phyloP scores from a whole-genome alignment of 805 yeast species.

The Wickerhamomyces sydowiorum region DNA sequence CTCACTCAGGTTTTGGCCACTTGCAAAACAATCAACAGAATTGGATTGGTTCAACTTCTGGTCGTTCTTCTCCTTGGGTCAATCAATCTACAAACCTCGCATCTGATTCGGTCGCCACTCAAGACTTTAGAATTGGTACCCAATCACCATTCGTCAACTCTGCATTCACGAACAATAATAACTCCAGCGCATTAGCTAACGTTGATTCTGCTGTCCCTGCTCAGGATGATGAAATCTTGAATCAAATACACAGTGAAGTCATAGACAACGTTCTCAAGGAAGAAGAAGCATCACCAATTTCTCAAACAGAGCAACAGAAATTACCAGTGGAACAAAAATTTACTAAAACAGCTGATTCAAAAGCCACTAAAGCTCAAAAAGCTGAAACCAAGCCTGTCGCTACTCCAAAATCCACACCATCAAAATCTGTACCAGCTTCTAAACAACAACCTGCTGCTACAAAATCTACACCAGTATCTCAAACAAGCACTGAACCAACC shows the following conservation, averaged over 20 bases:
- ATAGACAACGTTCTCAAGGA: constrained; percentile 34
- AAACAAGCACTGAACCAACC: constrained; percentile 1
- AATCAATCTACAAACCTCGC: constrained; percentile 3
- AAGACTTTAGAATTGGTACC: constrained; percentile 6
- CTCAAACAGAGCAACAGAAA: too few species aligned
- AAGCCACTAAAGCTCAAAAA: not conserved
- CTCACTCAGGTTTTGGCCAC: constrained; percentile 1
- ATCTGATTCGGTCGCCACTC: constrained; percentile 4
- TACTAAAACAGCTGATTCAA: not conserved
- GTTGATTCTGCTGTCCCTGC: not conserved
- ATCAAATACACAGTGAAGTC: constrained; percentile 33
- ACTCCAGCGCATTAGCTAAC: not conserved
- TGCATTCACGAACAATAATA: not conserved
- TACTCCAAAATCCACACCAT: too few species aligned
- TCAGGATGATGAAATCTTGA: constrained; percentile 26
- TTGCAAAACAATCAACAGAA: constrained; percentile 14
- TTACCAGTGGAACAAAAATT: too few species aligned
- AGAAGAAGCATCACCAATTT: constrained; percentile 10
- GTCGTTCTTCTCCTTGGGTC: constrained; percentile 18
- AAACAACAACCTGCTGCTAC: not conserved
- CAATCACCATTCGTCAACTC: constrained; percentile 14
- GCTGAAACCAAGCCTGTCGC: not conserved
- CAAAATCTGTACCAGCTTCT: not conserved
- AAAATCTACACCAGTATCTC: not conserved
- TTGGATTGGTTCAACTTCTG: constrained; percentile 8